phyloP scores from a whole-genome alignment of 345 rosid species.

The Diplotaxis tenuifolia region DNA sequence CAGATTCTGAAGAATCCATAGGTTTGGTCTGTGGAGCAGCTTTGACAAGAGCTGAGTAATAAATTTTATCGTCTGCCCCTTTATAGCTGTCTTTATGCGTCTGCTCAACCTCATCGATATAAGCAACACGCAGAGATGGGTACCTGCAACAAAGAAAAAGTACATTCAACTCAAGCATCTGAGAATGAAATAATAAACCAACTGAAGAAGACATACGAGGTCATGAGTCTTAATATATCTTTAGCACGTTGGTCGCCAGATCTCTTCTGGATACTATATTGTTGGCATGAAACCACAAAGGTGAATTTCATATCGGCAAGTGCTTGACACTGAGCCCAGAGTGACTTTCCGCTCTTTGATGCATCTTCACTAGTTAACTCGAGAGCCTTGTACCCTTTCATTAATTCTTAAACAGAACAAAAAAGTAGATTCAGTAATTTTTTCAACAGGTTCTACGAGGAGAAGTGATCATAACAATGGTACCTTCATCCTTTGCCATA shows the following conservation, averaged over 20 bases:
- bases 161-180: conserved; percentile 4
- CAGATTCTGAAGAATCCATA: conserved; percentile 67
- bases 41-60: conserved; percentile 69
- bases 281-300: conserved; percentile 77
- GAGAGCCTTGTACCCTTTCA: conserved; percentile 74
- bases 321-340: conserved; percentile 73
- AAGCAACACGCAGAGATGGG: conserved; percentile 75
- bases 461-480: neutral
- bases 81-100: conserved; percentile 51
- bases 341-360: conserved; percentile 66
- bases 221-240: conserved; percentile 73
- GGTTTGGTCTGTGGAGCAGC: conserved; percentile 59
- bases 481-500: conserved; percentile 67
- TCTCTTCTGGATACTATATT: conserved; percentile 67
- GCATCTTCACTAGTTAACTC: conserved; percentile 43
- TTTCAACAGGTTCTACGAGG: neutral
- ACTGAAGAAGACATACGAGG: conserved; percentile 45
- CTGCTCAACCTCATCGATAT: conserved; percentile 75
- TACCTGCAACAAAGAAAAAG: conserved; percentile 42
- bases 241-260: conserved; percentile 66
- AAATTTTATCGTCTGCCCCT: conserved; percentile 47
- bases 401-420: conserved; percentile 36
- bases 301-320: conserved; percentile 81
- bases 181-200: neutral
- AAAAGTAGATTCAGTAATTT: conserved; percentile 25